These are phyloP conservation scores for Penicillium expansum DNA, from an alignment of 2,329 filamentous ascomycete genomes.

Conservation along the genomic window DNA sequence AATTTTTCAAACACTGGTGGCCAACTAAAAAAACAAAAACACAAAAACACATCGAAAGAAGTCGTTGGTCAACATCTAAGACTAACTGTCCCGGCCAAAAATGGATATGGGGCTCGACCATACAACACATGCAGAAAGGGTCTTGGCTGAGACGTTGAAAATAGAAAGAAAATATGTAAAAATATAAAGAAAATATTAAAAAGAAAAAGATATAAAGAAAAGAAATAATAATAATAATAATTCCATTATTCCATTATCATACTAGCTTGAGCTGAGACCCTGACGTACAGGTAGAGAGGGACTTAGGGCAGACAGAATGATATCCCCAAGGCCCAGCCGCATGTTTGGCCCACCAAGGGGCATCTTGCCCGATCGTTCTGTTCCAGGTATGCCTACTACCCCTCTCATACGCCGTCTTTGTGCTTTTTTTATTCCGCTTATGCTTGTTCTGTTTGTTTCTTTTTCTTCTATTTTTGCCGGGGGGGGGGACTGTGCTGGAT, in stretches of 20 bases:
- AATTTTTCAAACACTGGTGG: background rate
- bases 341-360: constrained; percentile 21
- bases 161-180: background rate
- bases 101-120: constrained; percentile 19
- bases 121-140: constrained; percentile 18
- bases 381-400: constrained; percentile 4
- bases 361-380: constrained; percentile 17
- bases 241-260: constrained; percentile 6
- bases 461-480: constrained; percentile 22
- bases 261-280: constrained; percentile 9
- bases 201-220: background rate
- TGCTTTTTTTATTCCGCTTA: constrained; percentile 17
- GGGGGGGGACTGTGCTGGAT: constrained; percentile 4
- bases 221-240: background rate
- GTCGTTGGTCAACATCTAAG: background rate
- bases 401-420: constrained; percentile 9
- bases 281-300: constrained; percentile 14
- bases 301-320: constrained; percentile 8
- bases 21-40: constrained; percentile 1
- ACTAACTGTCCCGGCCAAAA: constrained; percentile 9
- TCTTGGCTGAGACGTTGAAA: constrained; percentile 15
- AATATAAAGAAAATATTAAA: background rate
- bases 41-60: background rate
- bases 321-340: constrained; percentile 16
- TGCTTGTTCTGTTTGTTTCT: constrained; percentile 9